A percentile compares a stretch with the other conserved stretches of the same genome.
These are phyloP conservation scores for Penicillium tannophilum DNA, from an alignment of 495 filamentous ascomycete genomes.

Conservation along the genomic window DNA sequence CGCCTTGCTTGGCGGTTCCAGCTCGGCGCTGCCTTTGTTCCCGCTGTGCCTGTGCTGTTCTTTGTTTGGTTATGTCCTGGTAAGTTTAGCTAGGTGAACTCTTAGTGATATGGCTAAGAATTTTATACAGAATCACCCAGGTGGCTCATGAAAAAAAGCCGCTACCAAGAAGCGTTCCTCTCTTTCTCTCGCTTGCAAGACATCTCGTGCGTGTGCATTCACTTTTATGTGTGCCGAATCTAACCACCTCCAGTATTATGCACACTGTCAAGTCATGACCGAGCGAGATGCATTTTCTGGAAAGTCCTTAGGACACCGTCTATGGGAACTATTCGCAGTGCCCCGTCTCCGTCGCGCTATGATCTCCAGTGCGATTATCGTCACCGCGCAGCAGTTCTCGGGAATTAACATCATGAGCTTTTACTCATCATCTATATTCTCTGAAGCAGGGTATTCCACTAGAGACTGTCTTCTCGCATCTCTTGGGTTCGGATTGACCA, in stretches of 20 bases:
- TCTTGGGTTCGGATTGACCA: constrained; percentile 77
- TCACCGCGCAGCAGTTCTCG: constrained; percentile 82
- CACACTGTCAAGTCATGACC: constrained; percentile 57
- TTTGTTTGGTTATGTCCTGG: constrained; percentile 65
- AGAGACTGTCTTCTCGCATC: constrained; percentile 68
- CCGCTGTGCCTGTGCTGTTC: constrained; percentile 62
- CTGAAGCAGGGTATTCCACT: constrained; percentile 58
- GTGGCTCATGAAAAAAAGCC: constrained; percentile 65
- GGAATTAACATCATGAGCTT: constrained; percentile 77
- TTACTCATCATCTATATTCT: constrained; percentile 76
- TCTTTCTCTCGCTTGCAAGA: constrained; percentile 64
- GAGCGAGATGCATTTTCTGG: constrained; percentile 50
- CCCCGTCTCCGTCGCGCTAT: constrained; percentile 67
- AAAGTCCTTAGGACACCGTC: constrained; percentile 53
- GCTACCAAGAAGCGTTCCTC: constrained; percentile 53
- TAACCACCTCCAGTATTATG: constrained; percentile 47
- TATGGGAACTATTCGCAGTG: constrained; percentile 64
- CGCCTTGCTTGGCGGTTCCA: constrained; percentile 60
- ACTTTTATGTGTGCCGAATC: neutral
- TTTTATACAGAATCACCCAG: constrained; percentile 55
- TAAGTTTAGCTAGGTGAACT: neutral
- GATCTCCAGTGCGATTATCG: constrained; percentile 63
- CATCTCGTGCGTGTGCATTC: constrained; percentile 43
- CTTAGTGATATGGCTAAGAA: neutral
- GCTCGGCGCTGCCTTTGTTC: constrained; percentile 64